Conservation (phyloP, 75 land plant genomes). For the Pinus tabuliformis region DNA sequence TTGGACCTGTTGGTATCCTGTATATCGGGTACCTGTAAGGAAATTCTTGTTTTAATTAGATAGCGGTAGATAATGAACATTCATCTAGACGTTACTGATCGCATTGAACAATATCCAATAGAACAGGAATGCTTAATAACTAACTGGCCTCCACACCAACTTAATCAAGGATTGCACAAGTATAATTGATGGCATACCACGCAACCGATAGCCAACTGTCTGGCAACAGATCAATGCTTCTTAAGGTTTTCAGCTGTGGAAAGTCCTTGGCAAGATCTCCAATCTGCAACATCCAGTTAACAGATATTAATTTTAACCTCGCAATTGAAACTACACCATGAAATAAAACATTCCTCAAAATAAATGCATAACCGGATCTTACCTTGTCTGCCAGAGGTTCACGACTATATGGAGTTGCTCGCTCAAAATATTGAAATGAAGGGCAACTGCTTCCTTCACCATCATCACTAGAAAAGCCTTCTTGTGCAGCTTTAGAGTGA, state of each 20-base stretch:
- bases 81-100: background rate
- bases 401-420: conserved; percentile 51
- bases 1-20: conserved; percentile 86
- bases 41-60: background rate
- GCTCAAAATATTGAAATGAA: conserved; percentile 53
- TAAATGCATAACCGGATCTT: conserved; percentile 1
- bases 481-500: conserved; percentile 15
- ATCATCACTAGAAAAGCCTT: conserved; percentile 58
- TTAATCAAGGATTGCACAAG: background rate
- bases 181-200: conserved; percentile 40
- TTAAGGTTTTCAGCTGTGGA: conserved; percentile 53
- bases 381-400: conserved; percentile 81
- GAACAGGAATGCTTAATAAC: background rate
- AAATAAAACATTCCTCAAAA: background rate
- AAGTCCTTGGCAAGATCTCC: conserved; percentile 46
- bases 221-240: conserved; percentile 73
- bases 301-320: background rate
- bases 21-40: conserved; percentile 81
- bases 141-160: no score
- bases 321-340: background rate
- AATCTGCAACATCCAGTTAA: conserved; percentile 33
- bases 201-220: conserved; percentile 90
- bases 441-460: conserved; percentile 32
- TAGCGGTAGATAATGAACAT: background rate
- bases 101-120: conserved; percentile 2